Evolutionary conservation across 192 early-diverging fungal species (phyloP).

Genomic region (Backusella parvicylindrica): DNA sequence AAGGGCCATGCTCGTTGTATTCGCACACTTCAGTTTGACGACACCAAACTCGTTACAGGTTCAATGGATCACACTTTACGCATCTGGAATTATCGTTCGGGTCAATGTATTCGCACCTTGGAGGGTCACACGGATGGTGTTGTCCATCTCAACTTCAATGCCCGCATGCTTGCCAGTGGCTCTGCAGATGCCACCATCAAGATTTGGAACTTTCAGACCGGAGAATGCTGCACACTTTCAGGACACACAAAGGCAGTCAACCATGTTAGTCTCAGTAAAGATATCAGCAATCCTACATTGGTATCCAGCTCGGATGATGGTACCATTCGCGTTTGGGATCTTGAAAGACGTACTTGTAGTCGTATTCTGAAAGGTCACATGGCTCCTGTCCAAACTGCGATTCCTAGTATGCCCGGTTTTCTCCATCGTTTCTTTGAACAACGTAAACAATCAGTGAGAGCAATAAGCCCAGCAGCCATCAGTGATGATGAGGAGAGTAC

Average conservation of each 20-base stretch:
- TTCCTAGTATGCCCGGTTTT: constrained; percentile 27
- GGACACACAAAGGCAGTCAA: constrained; percentile 92
- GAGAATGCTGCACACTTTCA: constrained; percentile 63
- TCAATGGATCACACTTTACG: constrained; percentile 88
- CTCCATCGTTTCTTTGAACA: constrained; percentile 30
- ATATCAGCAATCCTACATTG: constrained; percentile 38
- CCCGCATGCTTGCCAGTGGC: constrained; percentile 77
- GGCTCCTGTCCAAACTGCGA: constrained; percentile 60
- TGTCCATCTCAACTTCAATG: constrained; percentile 77
- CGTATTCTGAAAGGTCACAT: constrained; percentile 67
- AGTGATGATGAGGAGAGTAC: neutral
- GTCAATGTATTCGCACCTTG: constrained; percentile 81
- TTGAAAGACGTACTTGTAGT: constrained; percentile 62
- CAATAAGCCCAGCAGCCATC: neutral
- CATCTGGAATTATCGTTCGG: constrained; percentile 91
- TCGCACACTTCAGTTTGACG: constrained; percentile 89
- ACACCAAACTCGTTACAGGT: constrained; percentile 87
- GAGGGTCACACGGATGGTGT: constrained; percentile 77
- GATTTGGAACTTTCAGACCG: constrained; percentile 78
- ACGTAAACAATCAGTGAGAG: neutral
- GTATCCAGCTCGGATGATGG: constrained; percentile 89
- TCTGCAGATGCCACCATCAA: constrained; percentile 80
- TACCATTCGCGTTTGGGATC: constrained; percentile 81
- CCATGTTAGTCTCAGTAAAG: constrained; percentile 72
- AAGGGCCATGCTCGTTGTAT: constrained; percentile 83